Conservation (phyloP, 1,284 basidiomycete species). For the Volvariella surrecta region DNA sequence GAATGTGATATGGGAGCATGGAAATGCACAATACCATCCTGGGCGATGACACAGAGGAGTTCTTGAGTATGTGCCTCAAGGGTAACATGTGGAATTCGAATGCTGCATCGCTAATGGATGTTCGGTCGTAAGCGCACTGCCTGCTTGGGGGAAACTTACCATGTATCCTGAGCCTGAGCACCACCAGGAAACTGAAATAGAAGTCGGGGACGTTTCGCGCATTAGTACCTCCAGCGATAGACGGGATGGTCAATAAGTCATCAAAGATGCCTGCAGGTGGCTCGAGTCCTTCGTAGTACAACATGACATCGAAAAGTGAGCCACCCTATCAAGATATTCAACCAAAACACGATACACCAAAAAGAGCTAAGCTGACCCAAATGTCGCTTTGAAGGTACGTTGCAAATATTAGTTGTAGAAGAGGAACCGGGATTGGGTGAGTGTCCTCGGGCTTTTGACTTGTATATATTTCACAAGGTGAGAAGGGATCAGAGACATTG, state of each 20-base stretch:
- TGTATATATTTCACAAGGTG: slow-evolving; percentile 8
- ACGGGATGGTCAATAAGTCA: slow-evolving; percentile 28
- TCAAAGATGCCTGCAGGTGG: slow-evolving; percentile 37
- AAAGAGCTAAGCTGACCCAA: slow-evolving; percentile 30
- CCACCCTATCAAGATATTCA: slow-evolving; percentile 8
- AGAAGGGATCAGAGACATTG: background rate
- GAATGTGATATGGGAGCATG: too few relatives aligned
- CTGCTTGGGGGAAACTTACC: too few relatives aligned
- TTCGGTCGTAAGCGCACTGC: too few relatives aligned
- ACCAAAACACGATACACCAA: background rate
- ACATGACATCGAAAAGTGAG: slow-evolving; percentile 20
- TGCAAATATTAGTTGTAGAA: slow-evolving; percentile 39
- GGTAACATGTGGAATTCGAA: too few relatives aligned
- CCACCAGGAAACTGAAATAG: too few relatives aligned
- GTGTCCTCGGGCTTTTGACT: slow-evolving; percentile 41
- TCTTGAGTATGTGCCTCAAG: too few relatives aligned
- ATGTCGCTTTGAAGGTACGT: slow-evolving; percentile 35
- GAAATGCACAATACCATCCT: too few relatives aligned
- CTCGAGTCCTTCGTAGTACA: slow-evolving; percentile 39
- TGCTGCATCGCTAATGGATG: too few relatives aligned
- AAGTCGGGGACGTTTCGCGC: too few relatives aligned
- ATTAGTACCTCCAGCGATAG: too few relatives aligned
- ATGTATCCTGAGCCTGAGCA: too few relatives aligned
- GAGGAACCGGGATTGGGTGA: slow-evolving; percentile 32
- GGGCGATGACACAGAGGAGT: too few relatives aligned